Evolutionary conservation across 2,329 filamentous ascomycete genomes (phyloP).

Genomic region (Calonectria naviculata): DNA sequence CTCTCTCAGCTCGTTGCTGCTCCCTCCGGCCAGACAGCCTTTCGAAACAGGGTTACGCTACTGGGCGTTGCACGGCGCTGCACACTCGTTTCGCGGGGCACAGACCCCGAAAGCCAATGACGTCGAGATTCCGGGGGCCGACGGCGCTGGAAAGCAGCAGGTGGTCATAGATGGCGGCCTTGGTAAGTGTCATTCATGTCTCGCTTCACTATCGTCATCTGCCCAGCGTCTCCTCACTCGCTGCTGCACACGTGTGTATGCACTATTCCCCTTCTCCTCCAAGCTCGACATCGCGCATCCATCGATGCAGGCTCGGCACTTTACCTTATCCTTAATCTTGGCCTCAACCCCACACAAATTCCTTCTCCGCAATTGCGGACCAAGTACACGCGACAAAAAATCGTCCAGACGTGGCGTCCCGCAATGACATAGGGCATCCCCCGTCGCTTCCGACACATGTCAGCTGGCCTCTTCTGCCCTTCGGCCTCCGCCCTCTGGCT

Average conservation of each 20-base stretch:
- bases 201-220: background rate
- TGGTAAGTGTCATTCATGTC: conserved; percentile 42
- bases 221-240: background rate
- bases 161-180: conserved; percentile 46
- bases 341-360: background rate
- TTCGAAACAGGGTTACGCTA: conserved; percentile 7
- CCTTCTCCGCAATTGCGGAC: background rate
- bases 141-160: conserved; percentile 35
- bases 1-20: background rate
- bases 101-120: conserved; percentile 39
- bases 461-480: conserved; percentile 23
- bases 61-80: conserved; percentile 14
- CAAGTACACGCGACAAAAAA: background rate
- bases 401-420: conserved; percentile 18
- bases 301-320: background rate
- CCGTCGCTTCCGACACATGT: conserved; percentile 17
- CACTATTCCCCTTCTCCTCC: background rate
- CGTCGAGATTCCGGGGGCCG: conserved; percentile 40
- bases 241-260: background rate
- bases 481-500: conserved; percentile 29
- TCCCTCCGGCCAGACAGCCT: background rate
- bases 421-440: conserved; percentile 39
- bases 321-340: background rate
- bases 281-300: background rate
- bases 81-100: conserved; percentile 29